phyloP scores from a whole-genome alignment of 73 alveolate species.

The Symbiodinium pilosum region DNA sequence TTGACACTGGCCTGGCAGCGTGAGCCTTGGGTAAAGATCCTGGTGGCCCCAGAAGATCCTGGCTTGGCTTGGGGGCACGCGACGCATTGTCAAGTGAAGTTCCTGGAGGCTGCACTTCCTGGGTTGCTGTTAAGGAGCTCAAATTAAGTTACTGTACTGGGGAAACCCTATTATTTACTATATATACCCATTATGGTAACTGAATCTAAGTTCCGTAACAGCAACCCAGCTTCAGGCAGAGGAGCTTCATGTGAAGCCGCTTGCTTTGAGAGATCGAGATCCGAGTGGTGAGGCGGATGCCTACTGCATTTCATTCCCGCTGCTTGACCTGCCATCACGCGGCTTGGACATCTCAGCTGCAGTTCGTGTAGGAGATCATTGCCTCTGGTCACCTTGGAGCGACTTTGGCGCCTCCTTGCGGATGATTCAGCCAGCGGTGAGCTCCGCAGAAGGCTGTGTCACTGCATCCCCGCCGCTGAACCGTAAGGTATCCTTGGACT shows the following conservation, averaged over 20 bases:
- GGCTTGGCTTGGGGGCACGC: not conserved
- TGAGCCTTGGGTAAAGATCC: slow-evolving; percentile 7
- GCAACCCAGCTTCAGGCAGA: slow-evolving; percentile 15
- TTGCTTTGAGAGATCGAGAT: not conserved
- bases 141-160: not conserved
- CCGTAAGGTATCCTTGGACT: slow-evolving; percentile 36
- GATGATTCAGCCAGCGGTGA: not conserved
- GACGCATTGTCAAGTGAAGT: slow-evolving; percentile 35
- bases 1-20: slow-evolving; percentile 14
- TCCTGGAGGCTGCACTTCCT: too few species aligned
- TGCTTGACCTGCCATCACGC: not conserved
- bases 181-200: too few species aligned
- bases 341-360: slow-evolving; percentile 3
- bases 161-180: too few species aligned
- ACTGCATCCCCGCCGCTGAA: slow-evolving; percentile 10
- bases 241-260: not conserved
- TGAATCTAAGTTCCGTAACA: too few species aligned
- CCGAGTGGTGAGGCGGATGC: not conserved
- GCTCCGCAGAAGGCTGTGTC: slow-evolving; percentile 13
- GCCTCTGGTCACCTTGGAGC: slow-evolving; percentile 68
- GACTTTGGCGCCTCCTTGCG: not conserved
- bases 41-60: not conserved
- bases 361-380: slow-evolving; percentile 35
- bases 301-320: not conserved
- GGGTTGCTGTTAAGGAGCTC: too few species aligned